Evolutionary conservation across 2,329 filamentous ascomycete genomes (phyloP), one percentile per base, ranked within the genome.

Genomic region (Fusarium sp.): DNA sequence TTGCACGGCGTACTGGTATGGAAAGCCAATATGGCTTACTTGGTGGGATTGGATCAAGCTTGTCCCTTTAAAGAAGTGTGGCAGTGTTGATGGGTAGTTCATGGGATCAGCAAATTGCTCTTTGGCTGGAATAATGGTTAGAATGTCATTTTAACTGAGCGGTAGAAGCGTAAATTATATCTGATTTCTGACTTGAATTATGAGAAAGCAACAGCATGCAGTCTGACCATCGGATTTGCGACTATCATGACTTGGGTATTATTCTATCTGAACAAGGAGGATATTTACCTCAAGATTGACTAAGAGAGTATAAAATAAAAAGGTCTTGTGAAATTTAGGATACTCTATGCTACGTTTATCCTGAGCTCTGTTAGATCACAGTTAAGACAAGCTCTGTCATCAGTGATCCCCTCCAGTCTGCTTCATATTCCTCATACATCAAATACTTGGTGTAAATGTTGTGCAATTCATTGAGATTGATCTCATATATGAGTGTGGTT

Each of bases 1-100:
- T 68, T 70, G 68, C 71, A 71, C 59, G 71, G 71, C 71, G 71
- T 74, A 61, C 58, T 73, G 67, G 62, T 73, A 61, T 56, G 70
- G 68, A 65, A n/a, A 68, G 71, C 45, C 39, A 24, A 59, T 35
- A 58, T 36, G 58, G 58, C 58, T 70, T 22, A 41, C 26, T 55
- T 45, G 55, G 36, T 47, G 44, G 61, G 22, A 71, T 64, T 53
- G 54, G 42, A 56, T 56, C 47, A 54, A 48, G 53, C 41, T 39
- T 63, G 51, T 42, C 47, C 41, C 54, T 42, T 67, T 24, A 24
- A 57, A 48, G 58, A 68, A 53, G 39, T 42, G 44, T 54, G 26
- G 53, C 44, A 68, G 61, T 28, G 28, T 60, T 71, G 53, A 64
- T 60, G 57, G 54, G 42, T 51, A 47, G 30, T 30, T 53, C 56